These are phyloP conservation scores for Phytophthora gonapodyides DNA, from an alignment of 352 stramenopile genomes.

Conservation along the genomic window DNA sequence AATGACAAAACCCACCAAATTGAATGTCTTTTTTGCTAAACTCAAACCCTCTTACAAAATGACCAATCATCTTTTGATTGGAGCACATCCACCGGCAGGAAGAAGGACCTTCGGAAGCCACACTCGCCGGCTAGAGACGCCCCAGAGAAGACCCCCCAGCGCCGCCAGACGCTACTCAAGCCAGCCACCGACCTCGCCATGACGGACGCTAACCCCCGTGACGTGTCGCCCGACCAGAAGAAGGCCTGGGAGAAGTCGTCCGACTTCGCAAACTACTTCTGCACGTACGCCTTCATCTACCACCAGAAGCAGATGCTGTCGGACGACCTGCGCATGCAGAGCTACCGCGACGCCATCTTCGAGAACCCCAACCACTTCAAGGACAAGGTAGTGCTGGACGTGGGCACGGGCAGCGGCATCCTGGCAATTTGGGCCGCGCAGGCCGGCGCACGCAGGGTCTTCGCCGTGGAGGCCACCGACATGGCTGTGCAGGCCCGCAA, in stretches of 20 bases:
- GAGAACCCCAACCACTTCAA: slow-evolving; percentile 98
- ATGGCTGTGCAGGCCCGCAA: slow-evolving; percentile 97
- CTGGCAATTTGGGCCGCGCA: slow-evolving; percentile 98
- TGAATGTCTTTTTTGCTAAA: too few relatives aligned
- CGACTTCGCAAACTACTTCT: slow-evolving; percentile 92
- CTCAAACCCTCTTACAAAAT: too few relatives aligned
- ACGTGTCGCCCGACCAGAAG: slow-evolving; percentile 80
- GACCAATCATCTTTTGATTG: too few relatives aligned
- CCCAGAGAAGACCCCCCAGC: too few relatives aligned
- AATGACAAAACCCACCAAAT: too few relatives aligned
- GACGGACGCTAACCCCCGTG: slow-evolving; percentile 35
- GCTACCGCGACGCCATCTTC: slow-evolving; percentile 98
- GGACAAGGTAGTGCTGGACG: slow-evolving; percentile 99
- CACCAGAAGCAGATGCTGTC: slow-evolving; percentile 99
- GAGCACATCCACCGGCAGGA: too few relatives aligned
- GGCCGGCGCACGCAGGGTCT: slow-evolving; percentile 98
- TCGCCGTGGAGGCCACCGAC: slow-evolving; percentile 97
- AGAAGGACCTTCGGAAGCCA: too few relatives aligned
- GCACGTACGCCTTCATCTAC: slow-evolving; percentile 91
- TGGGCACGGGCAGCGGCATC: slow-evolving; percentile 99
- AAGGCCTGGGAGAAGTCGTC: slow-evolving; percentile 83
- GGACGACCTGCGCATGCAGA: slow-evolving; percentile 99
- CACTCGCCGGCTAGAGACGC: too few relatives aligned
- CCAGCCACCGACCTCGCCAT: slow-evolving; percentile 12
- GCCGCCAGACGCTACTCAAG: too few relatives aligned